Evolutionary conservation across 1,284 basidiomycete genomes (phyloP), one percentile per base, ranked within the genome.

Genomic region (Trametes hirsuta): DNA sequence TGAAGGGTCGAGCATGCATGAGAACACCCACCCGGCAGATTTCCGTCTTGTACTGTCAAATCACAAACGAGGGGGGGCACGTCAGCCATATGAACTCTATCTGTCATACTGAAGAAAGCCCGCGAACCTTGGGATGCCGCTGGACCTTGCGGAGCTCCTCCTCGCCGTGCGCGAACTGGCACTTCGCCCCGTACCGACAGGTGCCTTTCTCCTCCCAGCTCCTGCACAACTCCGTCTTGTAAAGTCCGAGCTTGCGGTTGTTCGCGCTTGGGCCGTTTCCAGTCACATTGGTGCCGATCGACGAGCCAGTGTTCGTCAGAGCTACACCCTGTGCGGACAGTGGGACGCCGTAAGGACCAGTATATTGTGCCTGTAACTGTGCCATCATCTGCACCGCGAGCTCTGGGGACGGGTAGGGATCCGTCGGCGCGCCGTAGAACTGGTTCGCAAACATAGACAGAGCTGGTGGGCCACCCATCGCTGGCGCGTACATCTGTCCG

Each of bases 171-270:
- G 94, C 93, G 71, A 95, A 95, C 73, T 95, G 93, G 71, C 93
- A 95, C 75, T 94, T 95, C 40, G 84, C 75, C 9, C 89, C 90
- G 69, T 96, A 96, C 46, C 93, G 83, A 74, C 94, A 96, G n/a
- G 81, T 79, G 1, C 93, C 92, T 71, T 94, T 94, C 76, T 96
- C 94, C 73, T 95, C 94, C 93, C 94, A 96, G 72, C 92, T 94
- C 63, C 94, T 81, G 76, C 94, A 96, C 37, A 95, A 69, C 72
- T 96, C 94, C 0, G 94, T 96, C 82, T 96, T 96, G 82, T 95
- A 96, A 48, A 95, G 72, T 22, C 90, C 91, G 36, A 93, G 75
- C 77, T 96, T 96, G 66, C 91, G 83, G 70, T 95, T 95, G 75
- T 93, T 94, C 4, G 91, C 88, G 62, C 90, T 93, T 8, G 92